phyloP scores from a whole-genome alignment of 352 stramenopile species.

The Phytopythium delawarense region DNA sequence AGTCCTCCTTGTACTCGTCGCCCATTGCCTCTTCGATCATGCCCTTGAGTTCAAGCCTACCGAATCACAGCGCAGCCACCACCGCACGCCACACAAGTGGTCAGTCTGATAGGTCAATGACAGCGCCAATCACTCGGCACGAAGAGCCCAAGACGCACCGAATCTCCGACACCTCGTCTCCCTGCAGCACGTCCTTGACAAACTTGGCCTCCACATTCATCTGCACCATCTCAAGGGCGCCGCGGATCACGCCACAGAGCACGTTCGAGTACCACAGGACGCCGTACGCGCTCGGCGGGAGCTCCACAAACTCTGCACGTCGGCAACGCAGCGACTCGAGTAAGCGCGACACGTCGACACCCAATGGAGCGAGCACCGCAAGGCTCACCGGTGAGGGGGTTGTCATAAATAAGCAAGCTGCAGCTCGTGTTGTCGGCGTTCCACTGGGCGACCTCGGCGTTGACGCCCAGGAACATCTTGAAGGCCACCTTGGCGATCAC shows the following conservation, averaged over 20 bases:
- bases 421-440: constrained; percentile 86
- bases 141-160: constrained; percentile 25
- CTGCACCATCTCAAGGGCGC: constrained; percentile 95
- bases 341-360: not conserved
- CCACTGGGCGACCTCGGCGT: constrained; percentile 89
- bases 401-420: constrained; percentile 95
- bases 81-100: not conserved
- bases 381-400: constrained; percentile 85
- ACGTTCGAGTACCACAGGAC: constrained; percentile 96
- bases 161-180: constrained; percentile 85
- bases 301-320: constrained; percentile 83
- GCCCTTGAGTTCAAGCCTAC: constrained; percentile 80
- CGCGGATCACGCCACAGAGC: constrained; percentile 94
- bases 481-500: constrained; percentile 96
- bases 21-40: constrained; percentile 88
- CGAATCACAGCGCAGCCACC: not conserved
- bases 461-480: constrained; percentile 98
- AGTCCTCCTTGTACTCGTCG: constrained; percentile 88
- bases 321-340: not conserved
- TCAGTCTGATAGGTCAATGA: not conserved
- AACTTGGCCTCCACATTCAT: constrained; percentile 85
- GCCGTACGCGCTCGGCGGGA: constrained; percentile 83
- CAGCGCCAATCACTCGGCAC: not conserved
- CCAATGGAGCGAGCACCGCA: not conserved
- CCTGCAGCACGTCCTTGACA: constrained; percentile 82